A percentile compares a stretch with the other conserved stretches of the same genome.
phyloP scores from a whole-genome alignment of 352 stramenopile species.

The Blastocystis hominis region DNA sequence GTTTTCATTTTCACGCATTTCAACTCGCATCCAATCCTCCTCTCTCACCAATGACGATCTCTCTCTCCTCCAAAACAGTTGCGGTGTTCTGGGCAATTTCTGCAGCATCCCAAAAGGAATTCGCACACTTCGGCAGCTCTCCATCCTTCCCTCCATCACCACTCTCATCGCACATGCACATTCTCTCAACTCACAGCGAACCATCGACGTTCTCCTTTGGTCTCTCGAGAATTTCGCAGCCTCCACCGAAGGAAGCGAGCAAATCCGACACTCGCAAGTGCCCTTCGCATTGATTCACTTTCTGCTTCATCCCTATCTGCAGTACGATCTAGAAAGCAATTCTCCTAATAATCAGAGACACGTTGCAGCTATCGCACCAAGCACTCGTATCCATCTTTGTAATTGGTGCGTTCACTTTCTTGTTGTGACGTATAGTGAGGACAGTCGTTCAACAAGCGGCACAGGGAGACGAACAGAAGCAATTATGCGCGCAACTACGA shows the following conservation, averaged over 20 bases:
- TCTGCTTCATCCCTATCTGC: neutral
- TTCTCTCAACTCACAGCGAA: neutral
- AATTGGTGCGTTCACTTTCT: neutral
- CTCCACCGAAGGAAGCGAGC: neutral
- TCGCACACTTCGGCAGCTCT: neutral
- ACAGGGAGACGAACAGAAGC: neutral
- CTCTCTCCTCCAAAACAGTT: neutral
- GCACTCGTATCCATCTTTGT: neutral
- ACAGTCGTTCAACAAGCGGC: neutral
- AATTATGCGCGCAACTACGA: neutral
- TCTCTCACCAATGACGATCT: neutral
- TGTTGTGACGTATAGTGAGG: neutral
- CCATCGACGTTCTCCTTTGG: neutral
- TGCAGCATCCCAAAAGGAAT: constrained; percentile 10
- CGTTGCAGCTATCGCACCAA: neutral
- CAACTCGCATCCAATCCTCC: neutral
- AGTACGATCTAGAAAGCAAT: neutral
- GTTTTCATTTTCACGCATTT: neutral
- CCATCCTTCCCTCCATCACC: neutral
- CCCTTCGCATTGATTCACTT: neutral
- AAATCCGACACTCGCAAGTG: neutral
- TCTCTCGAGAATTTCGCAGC: constrained; percentile 6
- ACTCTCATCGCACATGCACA: neutral
- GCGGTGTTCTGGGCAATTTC: constrained; percentile 1
- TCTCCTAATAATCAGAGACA: neutral